These are phyloP conservation scores for Bremia lactucae DNA, from an alignment of 352 stramenopile species.

Conservation along the genomic window DNA sequence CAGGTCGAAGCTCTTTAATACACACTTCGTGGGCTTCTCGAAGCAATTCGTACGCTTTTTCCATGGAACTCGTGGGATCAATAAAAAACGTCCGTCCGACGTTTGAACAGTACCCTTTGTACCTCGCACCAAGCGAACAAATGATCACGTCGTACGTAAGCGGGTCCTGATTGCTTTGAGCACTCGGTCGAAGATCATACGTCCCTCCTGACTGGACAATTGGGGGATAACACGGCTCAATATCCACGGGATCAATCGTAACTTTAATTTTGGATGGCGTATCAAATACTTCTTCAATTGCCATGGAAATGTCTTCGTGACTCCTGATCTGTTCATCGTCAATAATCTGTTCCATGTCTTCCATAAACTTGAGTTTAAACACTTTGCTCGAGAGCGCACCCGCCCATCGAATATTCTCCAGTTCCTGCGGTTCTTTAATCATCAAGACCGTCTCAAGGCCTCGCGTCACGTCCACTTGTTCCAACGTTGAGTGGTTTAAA, in stretches of 20 bases:
- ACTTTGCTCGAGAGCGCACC: slow-evolving; percentile 94
- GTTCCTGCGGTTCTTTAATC: slow-evolving; percentile 76
- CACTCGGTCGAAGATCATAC: slow-evolving; percentile 92
- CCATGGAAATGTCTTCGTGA: slow-evolving; percentile 90
- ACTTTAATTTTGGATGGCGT: slow-evolving; percentile 92
- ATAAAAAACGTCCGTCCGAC: slow-evolving; percentile 98
- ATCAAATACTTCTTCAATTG: slow-evolving; percentile 86
- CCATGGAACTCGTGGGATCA: slow-evolving; percentile 90
- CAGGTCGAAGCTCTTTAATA: slow-evolving; percentile 89
- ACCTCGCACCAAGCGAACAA: slow-evolving; percentile 91
- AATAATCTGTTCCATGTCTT: slow-evolving; percentile 96
- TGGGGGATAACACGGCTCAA: slow-evolving; percentile 96
- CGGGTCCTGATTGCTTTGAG: slow-evolving; percentile 72
- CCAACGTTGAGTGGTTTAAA: slow-evolving; percentile 48
- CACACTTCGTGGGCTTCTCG: slow-evolving; percentile 92
- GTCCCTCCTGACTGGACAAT: slow-evolving; percentile 96
- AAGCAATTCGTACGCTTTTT: slow-evolving; percentile 93
- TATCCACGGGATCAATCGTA: slow-evolving; percentile 90
- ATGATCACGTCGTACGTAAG: slow-evolving; percentile 97
- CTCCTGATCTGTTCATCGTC: slow-evolving; percentile 93
- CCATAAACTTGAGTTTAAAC: slow-evolving; percentile 97
- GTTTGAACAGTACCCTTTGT: slow-evolving; percentile 97
- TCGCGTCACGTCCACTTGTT: slow-evolving; percentile 80
- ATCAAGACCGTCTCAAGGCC: slow-evolving; percentile 79
- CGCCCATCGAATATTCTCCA: slow-evolving; percentile 89